Percentiles rank a stretch among this genome's conserved stretches.
phyloP scores from a whole-genome alignment of 345 rosid species.

The Linum trigynum region DNA sequence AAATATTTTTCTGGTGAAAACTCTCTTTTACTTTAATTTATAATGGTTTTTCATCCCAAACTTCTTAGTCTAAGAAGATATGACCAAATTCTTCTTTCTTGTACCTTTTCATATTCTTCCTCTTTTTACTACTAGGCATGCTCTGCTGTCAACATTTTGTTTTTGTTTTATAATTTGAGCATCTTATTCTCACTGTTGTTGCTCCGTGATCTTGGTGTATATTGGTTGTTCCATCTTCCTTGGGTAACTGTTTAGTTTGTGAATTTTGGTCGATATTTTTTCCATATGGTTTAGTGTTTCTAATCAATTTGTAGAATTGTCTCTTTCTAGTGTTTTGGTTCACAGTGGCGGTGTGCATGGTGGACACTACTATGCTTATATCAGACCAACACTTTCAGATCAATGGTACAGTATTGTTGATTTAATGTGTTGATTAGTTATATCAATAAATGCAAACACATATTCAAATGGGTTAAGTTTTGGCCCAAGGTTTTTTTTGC shows the following conservation, averaged over 20 bases:
- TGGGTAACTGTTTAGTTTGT: neutral
- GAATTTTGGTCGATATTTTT: neutral
- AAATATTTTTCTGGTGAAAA: no score
- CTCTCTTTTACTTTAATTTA: no score
- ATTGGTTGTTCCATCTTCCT: neutral
- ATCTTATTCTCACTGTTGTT: neutral
- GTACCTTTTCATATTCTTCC: no score
- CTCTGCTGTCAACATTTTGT: neutral
- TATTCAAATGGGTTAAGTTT: neutral
- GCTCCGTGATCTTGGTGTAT: neutral
- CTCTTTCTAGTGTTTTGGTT: conserved; percentile 65
- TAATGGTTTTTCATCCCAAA: no score
- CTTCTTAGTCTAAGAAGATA: no score
- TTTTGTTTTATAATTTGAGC: neutral
- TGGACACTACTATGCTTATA: conserved; percentile 97
- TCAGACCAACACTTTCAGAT: conserved; percentile 88
- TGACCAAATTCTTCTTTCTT: no score
- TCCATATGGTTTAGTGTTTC: neutral
- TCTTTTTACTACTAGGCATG: no score
- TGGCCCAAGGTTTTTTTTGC: neutral
- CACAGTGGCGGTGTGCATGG: conserved; percentile 98
- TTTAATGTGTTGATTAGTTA: neutral
- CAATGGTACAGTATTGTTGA: conserved; percentile 47
- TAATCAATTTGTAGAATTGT: neutral
- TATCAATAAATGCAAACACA: neutral